Conservation (phyloP, 345 rosid genomes). For the Theobroma cacao region DNA sequence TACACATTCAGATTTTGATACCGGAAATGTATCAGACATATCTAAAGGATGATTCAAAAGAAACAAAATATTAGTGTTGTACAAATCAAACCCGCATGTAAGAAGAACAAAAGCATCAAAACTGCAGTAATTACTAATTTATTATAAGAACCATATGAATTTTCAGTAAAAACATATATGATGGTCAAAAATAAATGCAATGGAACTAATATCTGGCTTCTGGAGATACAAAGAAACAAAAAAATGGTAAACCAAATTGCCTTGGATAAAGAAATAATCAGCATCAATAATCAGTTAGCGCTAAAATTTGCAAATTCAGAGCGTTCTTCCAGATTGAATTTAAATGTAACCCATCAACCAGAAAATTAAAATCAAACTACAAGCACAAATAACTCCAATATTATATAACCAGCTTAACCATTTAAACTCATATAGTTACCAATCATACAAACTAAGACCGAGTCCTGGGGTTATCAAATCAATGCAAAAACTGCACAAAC, state of each 20-base stretch:
- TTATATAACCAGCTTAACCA: neutral
- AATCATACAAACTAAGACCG: neutral
- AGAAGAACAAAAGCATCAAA: neutral
- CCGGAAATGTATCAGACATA: neutral
- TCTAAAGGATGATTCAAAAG: neutral
- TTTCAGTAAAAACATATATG: neutral
- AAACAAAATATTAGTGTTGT: neutral
- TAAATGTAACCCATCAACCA: neutral
- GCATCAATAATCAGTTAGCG: neutral
- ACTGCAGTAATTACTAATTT: neutral
- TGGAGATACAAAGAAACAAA: neutral
- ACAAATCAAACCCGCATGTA: neutral
- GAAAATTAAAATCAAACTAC: neutral
- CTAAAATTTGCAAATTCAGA: neutral
- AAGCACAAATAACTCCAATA: neutral
- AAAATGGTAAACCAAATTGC: neutral
- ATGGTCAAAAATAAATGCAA: neutral
- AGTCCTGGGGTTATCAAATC: neutral
- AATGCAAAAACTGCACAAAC: neutral
- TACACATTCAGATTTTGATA: neutral
- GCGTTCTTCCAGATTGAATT: neutral
- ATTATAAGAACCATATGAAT: neutral
- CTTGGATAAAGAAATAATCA: neutral
- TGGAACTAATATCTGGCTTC: neutral
- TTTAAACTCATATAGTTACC: neutral